Evolutionary conservation across 2,329 filamentous ascomycete genomes (phyloP).

Genomic region (Trichoderma simmonsii): DNA sequence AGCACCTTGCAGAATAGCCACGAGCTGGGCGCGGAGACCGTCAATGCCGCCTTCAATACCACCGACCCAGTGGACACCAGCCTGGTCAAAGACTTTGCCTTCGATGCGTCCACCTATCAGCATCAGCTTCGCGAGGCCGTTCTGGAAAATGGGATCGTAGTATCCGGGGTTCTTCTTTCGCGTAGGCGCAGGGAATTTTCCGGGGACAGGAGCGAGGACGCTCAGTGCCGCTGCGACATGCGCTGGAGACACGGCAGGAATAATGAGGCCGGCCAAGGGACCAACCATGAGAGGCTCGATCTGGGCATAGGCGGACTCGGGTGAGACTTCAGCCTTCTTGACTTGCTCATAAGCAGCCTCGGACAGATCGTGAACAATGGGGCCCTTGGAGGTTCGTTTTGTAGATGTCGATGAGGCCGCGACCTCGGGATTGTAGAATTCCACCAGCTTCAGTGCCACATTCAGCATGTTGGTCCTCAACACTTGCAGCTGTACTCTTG

Average conservation of each 20-base stretch:
- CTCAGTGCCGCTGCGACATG: constrained; percentile 79
- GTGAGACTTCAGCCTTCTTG: constrained; percentile 35
- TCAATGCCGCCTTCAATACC: constrained; percentile 79
- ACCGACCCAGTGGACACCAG: constrained; percentile 63
- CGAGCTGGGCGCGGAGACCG: constrained; percentile 75
- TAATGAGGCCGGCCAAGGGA: constrained; percentile 73
- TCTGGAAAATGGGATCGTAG: constrained; percentile 75
- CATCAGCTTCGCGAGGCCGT: constrained; percentile 80
- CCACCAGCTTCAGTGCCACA: constrained; percentile 77
- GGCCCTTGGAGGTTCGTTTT: constrained; percentile 30
- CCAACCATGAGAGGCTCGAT: constrained; percentile 77
- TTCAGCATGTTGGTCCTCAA: constrained; percentile 87
- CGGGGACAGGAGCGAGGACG: constrained; percentile 69
- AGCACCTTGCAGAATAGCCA: constrained; percentile 74
- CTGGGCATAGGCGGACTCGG: constrained; percentile 48
- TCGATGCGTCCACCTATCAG: constrained; percentile 85
- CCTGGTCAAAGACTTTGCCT: constrained; percentile 75
- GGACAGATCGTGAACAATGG: constrained; percentile 52
- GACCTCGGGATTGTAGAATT: constrained; percentile 65
- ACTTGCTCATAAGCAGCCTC: constrained; percentile 50
- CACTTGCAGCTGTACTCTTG: constrained; percentile 72
- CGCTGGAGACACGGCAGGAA: constrained; percentile 78
- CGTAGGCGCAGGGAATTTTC: constrained; percentile 73
- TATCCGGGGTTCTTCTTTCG: constrained; percentile 75
- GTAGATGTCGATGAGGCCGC: constrained; percentile 34